Base-by-base conservation (phyloP, 2,329 filamentous ascomycete species). In the Paramyrothecium sp. region DNA sequence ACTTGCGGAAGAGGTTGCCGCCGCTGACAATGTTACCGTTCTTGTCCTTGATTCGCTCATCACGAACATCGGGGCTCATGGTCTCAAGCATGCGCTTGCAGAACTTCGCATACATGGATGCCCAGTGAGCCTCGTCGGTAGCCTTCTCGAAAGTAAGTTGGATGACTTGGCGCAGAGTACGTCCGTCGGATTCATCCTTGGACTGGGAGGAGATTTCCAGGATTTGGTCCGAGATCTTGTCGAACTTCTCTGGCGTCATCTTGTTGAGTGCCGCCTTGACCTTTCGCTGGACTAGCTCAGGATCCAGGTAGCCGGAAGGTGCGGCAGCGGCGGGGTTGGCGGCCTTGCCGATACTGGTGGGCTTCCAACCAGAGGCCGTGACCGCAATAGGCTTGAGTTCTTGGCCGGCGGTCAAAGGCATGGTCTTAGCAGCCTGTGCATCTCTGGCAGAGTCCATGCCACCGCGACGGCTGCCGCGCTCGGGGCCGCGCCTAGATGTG, bases 161-260 rank as follows among this genome's bases (percentile, higher is more conserved):
- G 71, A 99, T 99, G 69, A 99, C 94, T 76, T 99, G 95, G 67
- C 95, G 90, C 53, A 99, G 84, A 8, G 95, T 98, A 58, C 94
- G 91, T 49, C 95, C 95, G 68, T 99, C 95, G 21, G 86, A 85
- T 78, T 99, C 95, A 67, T 96, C 90, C 83, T 97, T 97, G 55
- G 94, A 98, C 73, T 99, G 95, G 21, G 87, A 90, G 26, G 94
- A 92, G 72, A 99, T 99, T 55, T 87, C 83, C 30, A 99, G 84
- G 61, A 99, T 97, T 74, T 97, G 92, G 61, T 93, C 90, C 7
- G 95, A 87, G 65, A 99, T 97, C 78, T 89, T 92, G 72, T 97
- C 93, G 68, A 99, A 99, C 72, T 98, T 99, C 78, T 99, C 95
- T 0, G 95, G 95, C 0, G 95, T 98, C 95, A 99, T 98, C 89